Conservation (phyloP, 2,329 filamentous ascomycete species). For the Fusarium nelsonii region DNA sequence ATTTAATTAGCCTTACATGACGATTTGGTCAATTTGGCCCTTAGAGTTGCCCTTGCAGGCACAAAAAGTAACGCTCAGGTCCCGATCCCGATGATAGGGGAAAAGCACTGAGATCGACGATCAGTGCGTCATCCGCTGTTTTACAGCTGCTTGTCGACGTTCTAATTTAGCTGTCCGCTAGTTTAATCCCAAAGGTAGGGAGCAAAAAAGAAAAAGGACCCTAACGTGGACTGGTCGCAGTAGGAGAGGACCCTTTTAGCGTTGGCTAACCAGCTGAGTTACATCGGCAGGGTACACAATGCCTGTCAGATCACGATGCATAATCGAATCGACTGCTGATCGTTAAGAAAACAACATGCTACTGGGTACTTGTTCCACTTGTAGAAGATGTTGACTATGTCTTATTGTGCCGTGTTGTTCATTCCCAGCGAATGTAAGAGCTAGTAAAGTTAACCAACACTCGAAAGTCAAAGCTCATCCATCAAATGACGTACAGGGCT, state of each 20-base stretch:
- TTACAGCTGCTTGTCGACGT: neutral
- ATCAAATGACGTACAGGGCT: neutral
- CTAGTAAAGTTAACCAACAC: neutral
- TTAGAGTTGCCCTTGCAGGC: neutral
- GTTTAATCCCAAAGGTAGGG: neutral
- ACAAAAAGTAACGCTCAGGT: slow-evolving; percentile 11
- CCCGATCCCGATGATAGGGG: slow-evolving; percentile 17
- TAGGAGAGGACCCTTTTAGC: neutral
- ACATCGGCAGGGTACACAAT: slow-evolving; percentile 1
- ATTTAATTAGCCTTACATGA: neutral
- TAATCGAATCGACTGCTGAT: neutral
- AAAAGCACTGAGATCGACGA: slow-evolving; percentile 1
- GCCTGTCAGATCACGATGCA: slow-evolving; percentile 14
- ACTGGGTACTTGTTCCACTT: neutral
- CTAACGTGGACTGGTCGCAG: neutral
- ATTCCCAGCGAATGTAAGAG: neutral
- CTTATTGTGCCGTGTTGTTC: neutral
- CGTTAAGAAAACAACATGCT: neutral
- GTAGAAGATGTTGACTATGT: neutral
- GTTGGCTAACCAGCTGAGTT: neutral
- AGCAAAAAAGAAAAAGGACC: slow-evolving; percentile 2
- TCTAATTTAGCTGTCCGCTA: slow-evolving; percentile 8
- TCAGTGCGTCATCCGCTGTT: slow-evolving; percentile 9
- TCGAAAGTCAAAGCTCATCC: neutral
- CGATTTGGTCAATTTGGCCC: neutral